Percentiles rank a stretch among this genome's conserved stretches.
Evolutionary conservation across 2,329 filamentous ascomycete genomes (phyloP).

Genomic region (Fusarium musae): DNA sequence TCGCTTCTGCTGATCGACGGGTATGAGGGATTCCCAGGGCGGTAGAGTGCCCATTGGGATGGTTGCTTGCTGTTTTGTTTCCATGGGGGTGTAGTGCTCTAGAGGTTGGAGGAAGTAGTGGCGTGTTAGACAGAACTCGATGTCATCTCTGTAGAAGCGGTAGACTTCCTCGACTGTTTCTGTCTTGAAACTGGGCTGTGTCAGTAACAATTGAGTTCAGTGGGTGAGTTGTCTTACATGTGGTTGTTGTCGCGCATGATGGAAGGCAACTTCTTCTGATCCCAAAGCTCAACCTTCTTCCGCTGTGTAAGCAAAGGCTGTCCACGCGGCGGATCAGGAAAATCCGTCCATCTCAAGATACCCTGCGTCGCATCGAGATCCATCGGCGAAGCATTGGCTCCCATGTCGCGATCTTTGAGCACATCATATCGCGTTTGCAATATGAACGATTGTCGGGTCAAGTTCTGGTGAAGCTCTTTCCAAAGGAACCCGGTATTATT

Average conservation of each 20-base stretch:
- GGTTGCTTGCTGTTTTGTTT: slow-evolving; percentile 28
- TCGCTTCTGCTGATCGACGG: slow-evolving; percentile 59
- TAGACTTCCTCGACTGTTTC: slow-evolving; percentile 65
- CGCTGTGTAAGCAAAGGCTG: slow-evolving; percentile 61
- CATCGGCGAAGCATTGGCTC: slow-evolving; percentile 45
- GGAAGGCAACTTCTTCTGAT: slow-evolving; percentile 59
- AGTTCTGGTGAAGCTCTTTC: slow-evolving; percentile 65
- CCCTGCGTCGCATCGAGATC: slow-evolving; percentile 59
- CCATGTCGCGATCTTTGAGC: slow-evolving; percentile 59
- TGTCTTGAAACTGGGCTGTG: slow-evolving; percentile 57
- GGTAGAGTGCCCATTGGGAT: slow-evolving; percentile 52
- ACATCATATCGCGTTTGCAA: slow-evolving; percentile 67
- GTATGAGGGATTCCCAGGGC: slow-evolving; percentile 58
- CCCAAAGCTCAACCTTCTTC: slow-evolving; percentile 67
- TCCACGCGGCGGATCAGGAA: slow-evolving; percentile 66
- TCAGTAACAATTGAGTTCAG: not conserved
- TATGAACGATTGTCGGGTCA: slow-evolving; percentile 67
- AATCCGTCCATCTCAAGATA: slow-evolving; percentile 67
- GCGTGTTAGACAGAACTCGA: slow-evolving; percentile 64
- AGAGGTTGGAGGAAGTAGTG: slow-evolving; percentile 56
- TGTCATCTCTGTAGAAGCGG: slow-evolving; percentile 63
- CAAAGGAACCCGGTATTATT: slow-evolving; percentile 56
- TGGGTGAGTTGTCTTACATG: slow-evolving; percentile 50
- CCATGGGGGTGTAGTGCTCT: slow-evolving; percentile 49
- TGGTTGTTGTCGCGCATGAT: slow-evolving; percentile 64